Evolutionary conservation across 768 basidiomycete genomes (phyloP).

Genomic region (Panellus pusillus): DNA sequence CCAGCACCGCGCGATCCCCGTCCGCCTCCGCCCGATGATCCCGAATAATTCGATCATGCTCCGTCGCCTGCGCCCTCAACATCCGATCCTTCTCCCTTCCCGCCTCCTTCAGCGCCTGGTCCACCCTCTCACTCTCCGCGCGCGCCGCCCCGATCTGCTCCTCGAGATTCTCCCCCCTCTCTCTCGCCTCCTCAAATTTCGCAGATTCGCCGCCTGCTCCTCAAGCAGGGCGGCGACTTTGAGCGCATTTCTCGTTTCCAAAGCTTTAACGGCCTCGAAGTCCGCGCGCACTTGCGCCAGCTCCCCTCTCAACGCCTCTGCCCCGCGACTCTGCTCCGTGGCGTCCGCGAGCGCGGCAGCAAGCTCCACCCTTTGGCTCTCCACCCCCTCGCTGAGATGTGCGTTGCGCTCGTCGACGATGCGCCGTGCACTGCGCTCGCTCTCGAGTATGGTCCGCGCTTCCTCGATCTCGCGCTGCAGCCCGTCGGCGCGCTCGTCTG

Average conservation of each 20-base stretch:
- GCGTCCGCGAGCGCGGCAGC: slow-evolving; percentile 64
- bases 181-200: slow-evolving; percentile 71
- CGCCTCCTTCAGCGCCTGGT: slow-evolving; percentile 65
- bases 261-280: slow-evolving; percentile 64
- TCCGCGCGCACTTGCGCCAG: slow-evolving; percentile 60
- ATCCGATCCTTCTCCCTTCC: slow-evolving; percentile 78
- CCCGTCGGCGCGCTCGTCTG: slow-evolving; percentile 50
- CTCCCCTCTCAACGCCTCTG: slow-evolving; percentile 63
- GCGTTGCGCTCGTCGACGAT: slow-evolving; percentile 65
- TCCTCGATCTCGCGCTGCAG: slow-evolving; percentile 68
- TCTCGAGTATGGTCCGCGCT: slow-evolving; percentile 61
- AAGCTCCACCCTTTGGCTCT: slow-evolving; percentile 53
- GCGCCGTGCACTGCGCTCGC: slow-evolving; percentile 58
- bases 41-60: slow-evolving; percentile 63
- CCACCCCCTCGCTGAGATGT: slow-evolving; percentile 55
- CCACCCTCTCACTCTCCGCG: slow-evolving; percentile 70
- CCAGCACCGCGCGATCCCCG: slow-evolving; percentile 89
- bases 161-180: slow-evolving; percentile 73
- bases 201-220: slow-evolving; percentile 72
- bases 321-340: slow-evolving; percentile 60
- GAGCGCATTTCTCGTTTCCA: slow-evolving; percentile 63
- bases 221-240: slow-evolving; percentile 68
- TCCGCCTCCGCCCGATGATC: slow-evolving; percentile 93
- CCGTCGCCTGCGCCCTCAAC: slow-evolving; percentile 69
- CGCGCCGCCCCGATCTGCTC: slow-evolving; percentile 70